Percentiles rank a stretch among this genome's conserved stretches.
These are phyloP conservation scores for Spirogloea muscicola DNA, from an alignment of 139 green algal species.

Conservation along the genomic window DNA sequence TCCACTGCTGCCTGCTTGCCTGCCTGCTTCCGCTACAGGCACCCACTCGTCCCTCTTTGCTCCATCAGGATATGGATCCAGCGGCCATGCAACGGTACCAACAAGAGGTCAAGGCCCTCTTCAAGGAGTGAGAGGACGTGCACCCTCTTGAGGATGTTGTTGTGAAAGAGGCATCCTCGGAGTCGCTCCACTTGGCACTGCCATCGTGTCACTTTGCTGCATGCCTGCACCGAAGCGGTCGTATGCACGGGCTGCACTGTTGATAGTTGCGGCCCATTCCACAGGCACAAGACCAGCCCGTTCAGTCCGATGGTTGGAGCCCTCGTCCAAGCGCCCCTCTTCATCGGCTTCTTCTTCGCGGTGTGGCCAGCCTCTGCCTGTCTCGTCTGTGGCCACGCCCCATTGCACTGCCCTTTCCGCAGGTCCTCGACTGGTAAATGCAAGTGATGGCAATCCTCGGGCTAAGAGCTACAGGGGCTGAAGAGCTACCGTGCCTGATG, in stretches of 20 bases:
- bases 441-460: neutral
- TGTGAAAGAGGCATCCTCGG: too few species aligned
- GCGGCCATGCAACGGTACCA: constrained; percentile 12
- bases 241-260: too few species aligned
- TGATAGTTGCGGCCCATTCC: too few species aligned
- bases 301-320: constrained; percentile 53
- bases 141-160: constrained; percentile 49
- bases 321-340: constrained; percentile 59
- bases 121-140: constrained; percentile 47
- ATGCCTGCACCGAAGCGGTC: too few species aligned
- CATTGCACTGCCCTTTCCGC: constrained; percentile 47
- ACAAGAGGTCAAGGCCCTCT: constrained; percentile 31
- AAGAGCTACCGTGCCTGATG: neutral
- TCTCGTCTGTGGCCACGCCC: too few species aligned
- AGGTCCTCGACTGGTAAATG: neutral
- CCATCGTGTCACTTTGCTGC: neutral
- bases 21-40: neutral
- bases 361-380: too few species aligned
- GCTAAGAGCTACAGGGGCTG: neutral
- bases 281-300: constrained; percentile 51
- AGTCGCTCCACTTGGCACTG: neutral
- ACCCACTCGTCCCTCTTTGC: too few species aligned
- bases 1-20: neutral
- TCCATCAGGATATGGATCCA: constrained; percentile 18
- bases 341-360: constrained; percentile 70